These are phyloP conservation scores for Ustulina deusta DNA, from an alignment of 2,329 filamentous ascomycete species.

Conservation along the genomic window DNA sequence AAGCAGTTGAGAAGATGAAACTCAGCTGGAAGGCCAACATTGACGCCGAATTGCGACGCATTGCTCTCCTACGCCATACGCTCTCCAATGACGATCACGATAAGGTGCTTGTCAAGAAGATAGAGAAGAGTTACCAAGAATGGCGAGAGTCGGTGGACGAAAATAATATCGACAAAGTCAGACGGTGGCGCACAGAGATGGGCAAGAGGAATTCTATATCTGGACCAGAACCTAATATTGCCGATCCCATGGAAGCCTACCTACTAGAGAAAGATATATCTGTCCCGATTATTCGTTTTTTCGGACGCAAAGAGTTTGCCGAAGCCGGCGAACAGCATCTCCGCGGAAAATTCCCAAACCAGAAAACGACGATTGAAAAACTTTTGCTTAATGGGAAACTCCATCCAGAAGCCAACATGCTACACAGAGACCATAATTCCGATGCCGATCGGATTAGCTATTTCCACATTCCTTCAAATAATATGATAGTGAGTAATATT, in stretches of 20 bases:
- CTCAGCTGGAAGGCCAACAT: conserved; percentile 37
- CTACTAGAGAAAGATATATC: conserved; percentile 41
- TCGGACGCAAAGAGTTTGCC: not conserved
- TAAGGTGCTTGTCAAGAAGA: conserved; percentile 31
- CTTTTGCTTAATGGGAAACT: conserved; percentile 2
- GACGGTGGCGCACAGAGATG: not conserved
- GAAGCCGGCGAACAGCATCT: conserved; percentile 2
- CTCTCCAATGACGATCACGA: conserved; percentile 36
- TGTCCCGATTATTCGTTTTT: conserved; percentile 43
- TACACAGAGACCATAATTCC: not conserved
- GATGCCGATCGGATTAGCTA: conserved; percentile 36
- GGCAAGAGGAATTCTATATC: not conserved
- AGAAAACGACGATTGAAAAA: conserved; percentile 39
- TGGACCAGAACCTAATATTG: not conserved
- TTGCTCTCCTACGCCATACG: conserved; percentile 39
- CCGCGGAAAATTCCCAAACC: conserved; percentile 44
- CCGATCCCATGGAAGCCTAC: conserved; percentile 22
- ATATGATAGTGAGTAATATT: conserved; percentile 48
- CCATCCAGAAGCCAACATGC: conserved; percentile 16
- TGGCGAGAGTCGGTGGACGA: conserved; percentile 26
- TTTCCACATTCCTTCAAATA: conserved; percentile 52
- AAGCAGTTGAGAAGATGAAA: conserved; percentile 27
- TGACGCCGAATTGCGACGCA: conserved; percentile 39
- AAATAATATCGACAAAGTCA: conserved; percentile 10
- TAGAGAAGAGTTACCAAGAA: conserved; percentile 7